Conservation (phyloP, 176 grass and related monocot genomes). For the Stipa capillata region DNA sequence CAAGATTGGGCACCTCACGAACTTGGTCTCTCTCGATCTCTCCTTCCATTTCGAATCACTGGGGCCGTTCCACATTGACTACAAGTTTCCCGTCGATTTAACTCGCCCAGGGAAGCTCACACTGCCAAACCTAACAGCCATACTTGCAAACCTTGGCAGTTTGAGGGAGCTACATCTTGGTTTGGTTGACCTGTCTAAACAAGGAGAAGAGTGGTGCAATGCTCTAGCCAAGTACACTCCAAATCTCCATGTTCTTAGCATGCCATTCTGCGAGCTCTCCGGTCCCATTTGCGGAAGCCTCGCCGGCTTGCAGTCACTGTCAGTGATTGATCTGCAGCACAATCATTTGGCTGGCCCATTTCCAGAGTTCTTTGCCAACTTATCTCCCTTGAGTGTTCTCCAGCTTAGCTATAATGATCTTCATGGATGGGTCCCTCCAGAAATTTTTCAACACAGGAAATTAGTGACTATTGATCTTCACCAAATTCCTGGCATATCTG, state of each 20-base stretch:
- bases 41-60: neutral
- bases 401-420: slow-evolving; percentile 14
- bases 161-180: slow-evolving; percentile 32
- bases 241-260: slow-evolving; percentile 24
- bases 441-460: slow-evolving; percentile 23
- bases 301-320: neutral
- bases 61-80: neutral
- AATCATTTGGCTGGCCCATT: slow-evolving; percentile 22
- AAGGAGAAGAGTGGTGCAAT: slow-evolving; percentile 25
- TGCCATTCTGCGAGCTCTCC: slow-evolving; percentile 2
- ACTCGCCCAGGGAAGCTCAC: neutral
- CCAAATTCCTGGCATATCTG: slow-evolving; percentile 3
- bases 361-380: slow-evolving; percentile 20
- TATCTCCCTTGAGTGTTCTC: slow-evolving; percentile 29
- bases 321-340: slow-evolving; percentile 13
- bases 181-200: slow-evolving; percentile 23
- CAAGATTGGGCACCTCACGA: slow-evolving; percentile 18
- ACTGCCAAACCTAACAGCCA: neutral
- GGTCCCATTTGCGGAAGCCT: slow-evolving; percentile 3
- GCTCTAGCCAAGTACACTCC: slow-evolving; percentile 13
- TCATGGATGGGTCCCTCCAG: slow-evolving; percentile 1
- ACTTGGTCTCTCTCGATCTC: slow-evolving; percentile 34
- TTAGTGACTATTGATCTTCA: slow-evolving; percentile 24
- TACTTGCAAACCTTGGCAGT: slow-evolving; percentile 1
- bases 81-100: neutral